Percentiles rank a stretch among this genome's conserved stretches.
These are phyloP conservation scores for Trichoderma endophyticum DNA, from an alignment of 2,329 filamentous ascomycete genomes.

Conservation along the genomic window DNA sequence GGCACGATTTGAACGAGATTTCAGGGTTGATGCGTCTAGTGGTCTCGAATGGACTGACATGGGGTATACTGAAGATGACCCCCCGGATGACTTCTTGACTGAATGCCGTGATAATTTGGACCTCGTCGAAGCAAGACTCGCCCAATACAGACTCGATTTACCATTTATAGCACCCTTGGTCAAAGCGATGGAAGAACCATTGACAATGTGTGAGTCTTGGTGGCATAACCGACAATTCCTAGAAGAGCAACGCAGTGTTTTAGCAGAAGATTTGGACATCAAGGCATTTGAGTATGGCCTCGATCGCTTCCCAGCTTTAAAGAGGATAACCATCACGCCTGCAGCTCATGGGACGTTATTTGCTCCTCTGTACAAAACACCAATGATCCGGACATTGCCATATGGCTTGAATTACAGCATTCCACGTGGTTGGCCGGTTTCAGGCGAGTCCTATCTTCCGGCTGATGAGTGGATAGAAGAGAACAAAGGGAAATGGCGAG, in stretches of 20 bases:
- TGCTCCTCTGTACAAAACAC: slow-evolving; percentile 40
- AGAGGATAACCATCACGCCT: slow-evolving; percentile 38
- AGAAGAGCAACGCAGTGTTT: slow-evolving; percentile 19
- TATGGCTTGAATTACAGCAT: slow-evolving; percentile 39
- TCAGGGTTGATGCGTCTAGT: background rate
- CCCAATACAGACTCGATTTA: background rate
- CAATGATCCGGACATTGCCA: slow-evolving; percentile 38
- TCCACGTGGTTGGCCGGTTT: slow-evolving; percentile 28
- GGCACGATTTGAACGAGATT: background rate
- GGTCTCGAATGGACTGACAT: background rate
- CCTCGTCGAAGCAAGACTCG: background rate
- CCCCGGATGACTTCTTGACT: background rate
- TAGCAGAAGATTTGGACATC: slow-evolving; percentile 29
- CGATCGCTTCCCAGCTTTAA: slow-evolving; percentile 34
- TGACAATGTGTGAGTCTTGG: background rate
- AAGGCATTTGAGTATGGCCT: slow-evolving; percentile 34
- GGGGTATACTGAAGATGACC: background rate
- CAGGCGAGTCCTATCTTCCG: background rate
- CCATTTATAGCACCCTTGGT: background rate
- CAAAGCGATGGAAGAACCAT: background rate
- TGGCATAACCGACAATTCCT: background rate
- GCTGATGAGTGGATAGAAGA: background rate
- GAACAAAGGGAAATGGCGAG: background rate
- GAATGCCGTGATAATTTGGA: background rate
- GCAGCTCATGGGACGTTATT: slow-evolving; percentile 37